These are phyloP conservation scores for Pseudopithomyces maydicus DNA, from an alignment of 2,329 filamentous ascomycete species.

Conservation along the genomic window DNA sequence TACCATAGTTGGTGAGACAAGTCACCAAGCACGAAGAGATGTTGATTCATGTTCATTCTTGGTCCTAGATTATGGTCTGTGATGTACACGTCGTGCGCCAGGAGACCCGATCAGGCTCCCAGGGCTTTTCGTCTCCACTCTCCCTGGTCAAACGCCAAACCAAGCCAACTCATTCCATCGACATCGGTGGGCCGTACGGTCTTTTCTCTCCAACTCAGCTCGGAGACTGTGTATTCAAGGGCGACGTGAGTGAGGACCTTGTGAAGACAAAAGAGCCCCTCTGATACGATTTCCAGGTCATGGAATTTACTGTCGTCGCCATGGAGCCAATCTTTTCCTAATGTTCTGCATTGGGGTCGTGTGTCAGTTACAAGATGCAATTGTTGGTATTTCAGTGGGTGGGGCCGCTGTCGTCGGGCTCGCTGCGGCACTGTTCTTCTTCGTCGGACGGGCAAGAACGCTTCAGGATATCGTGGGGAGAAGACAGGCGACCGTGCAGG, in stretches of 20 bases:
- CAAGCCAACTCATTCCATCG: no score
- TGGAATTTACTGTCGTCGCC: no score
- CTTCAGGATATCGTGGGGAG: constrained; percentile 9
- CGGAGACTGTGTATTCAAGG: no score
- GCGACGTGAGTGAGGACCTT: no score
- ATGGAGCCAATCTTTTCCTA: constrained; percentile 30
- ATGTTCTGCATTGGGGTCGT: constrained; percentile 63
- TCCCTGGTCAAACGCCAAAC: no score
- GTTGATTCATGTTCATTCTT: not conserved
- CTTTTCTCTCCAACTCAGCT: no score
- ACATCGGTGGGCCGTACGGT: no score
- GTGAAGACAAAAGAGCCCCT: no score
- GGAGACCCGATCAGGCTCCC: no score
- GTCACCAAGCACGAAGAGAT: constrained; percentile 1
- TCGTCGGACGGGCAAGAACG: constrained; percentile 13
- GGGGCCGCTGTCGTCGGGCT: constrained; percentile 38
- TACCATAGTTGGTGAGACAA: constrained; percentile 3
- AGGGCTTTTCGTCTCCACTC: no score
- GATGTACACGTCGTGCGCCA: no score
- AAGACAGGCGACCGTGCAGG: not conserved
- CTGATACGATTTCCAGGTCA: no score
- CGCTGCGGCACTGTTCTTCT: constrained; percentile 15
- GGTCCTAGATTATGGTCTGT: not conserved
- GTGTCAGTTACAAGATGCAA: constrained; percentile 61
- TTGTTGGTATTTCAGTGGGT: constrained; percentile 61